A percentile compares a stretch with the other conserved stretches of the same genome.
Evolutionary conservation across 2,329 filamentous ascomycete species (phyloP).

Genomic region (Corniculantispora saksenae): DNA sequence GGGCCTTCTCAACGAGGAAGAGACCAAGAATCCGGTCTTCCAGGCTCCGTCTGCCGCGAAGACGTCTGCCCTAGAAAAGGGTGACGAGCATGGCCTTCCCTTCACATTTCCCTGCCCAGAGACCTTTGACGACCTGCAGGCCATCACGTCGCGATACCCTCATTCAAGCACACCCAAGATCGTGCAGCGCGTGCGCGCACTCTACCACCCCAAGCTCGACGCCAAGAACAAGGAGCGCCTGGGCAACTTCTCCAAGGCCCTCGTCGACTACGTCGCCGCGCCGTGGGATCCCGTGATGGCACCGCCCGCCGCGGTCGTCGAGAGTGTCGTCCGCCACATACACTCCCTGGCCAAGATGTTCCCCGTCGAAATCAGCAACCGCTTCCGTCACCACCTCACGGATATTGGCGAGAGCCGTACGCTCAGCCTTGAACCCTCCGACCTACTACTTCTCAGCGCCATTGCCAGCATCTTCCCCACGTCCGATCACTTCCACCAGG

Average conservation of each 20-base stretch:
- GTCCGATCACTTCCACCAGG: conserved; percentile 95
- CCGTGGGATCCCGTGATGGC: conserved; percentile 44
- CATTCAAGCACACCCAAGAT: conserved; percentile 71
- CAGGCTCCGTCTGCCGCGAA: conserved; percentile 46
- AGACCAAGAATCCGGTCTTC: conserved; percentile 56
- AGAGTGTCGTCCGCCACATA: conserved; percentile 82
- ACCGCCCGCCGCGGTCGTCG: conserved; percentile 68
- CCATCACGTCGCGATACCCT: conserved; percentile 62
- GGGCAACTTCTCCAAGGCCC: conserved; percentile 61
- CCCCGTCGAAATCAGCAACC: conserved; percentile 72
- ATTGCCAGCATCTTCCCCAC: conserved; percentile 87
- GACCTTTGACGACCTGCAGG: conserved; percentile 72
- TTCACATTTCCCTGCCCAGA: conserved; percentile 87
- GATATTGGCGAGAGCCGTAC: conserved; percentile 52
- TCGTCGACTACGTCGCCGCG: conserved; percentile 64
- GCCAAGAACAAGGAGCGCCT: conserved; percentile 84
- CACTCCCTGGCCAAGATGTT: conserved; percentile 91
- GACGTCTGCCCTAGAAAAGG: conserved; percentile 34
- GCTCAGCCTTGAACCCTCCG: conserved; percentile 61
- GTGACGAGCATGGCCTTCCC: conserved; percentile 62
- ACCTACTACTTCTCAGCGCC: conserved; percentile 81
- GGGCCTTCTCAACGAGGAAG: conserved; percentile 63
- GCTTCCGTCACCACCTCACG: conserved; percentile 73
- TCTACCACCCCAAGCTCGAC: conserved; percentile 88
- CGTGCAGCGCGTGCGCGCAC: conserved; percentile 83